A percentile compares a stretch with the other conserved stretches of the same genome.
Conservation (phyloP, 1,284 basidiomycete genomes). For the Earliella scabrosa region DNA sequence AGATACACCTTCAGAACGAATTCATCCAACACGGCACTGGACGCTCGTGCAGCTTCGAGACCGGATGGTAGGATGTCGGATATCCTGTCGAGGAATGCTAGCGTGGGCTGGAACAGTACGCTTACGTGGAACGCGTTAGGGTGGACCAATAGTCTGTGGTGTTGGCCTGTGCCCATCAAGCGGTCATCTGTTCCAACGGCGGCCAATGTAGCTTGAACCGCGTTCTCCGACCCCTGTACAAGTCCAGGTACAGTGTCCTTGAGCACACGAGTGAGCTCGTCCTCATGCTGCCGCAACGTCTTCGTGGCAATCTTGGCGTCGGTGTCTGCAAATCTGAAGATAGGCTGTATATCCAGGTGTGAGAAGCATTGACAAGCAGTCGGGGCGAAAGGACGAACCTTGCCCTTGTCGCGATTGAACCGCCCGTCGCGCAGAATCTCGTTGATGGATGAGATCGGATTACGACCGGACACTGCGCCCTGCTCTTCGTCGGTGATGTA, state of each 20-base stretch:
- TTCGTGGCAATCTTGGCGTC: conserved; percentile 75
- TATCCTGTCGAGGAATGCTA: conserved; percentile 83
- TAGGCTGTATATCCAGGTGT: too few relatives aligned
- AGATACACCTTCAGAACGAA: conserved; percentile 95
- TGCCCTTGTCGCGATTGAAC: conserved; percentile 76
- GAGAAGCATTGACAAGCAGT: background rate
- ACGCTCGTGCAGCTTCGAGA: conserved; percentile 69
- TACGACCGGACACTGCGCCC: conserved; percentile 75
- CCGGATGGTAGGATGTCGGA: conserved; percentile 77
- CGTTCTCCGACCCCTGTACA: conserved; percentile 72
- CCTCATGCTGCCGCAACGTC: conserved; percentile 79
- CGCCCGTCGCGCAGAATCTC: conserved; percentile 90
- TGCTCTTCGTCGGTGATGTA: conserved; percentile 92
- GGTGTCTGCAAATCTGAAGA: conserved; percentile 92
- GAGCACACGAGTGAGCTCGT: conserved; percentile 84
- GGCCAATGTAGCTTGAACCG: conserved; percentile 63
- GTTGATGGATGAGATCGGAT: conserved; percentile 92
- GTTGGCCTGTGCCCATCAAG: conserved; percentile 69
- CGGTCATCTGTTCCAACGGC: conserved; percentile 73
- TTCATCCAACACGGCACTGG: conserved; percentile 85
- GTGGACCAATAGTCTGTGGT: conserved; percentile 86
- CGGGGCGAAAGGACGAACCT: conserved; percentile 64
- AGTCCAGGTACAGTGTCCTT: conserved; percentile 94
- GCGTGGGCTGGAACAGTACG: conserved; percentile 91
- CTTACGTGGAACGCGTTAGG: conserved; percentile 96